Evolutionary conservation across 1,139 yeast genomes (phyloP).

Genomic region (Arxiozyma slooffiae): DNA sequence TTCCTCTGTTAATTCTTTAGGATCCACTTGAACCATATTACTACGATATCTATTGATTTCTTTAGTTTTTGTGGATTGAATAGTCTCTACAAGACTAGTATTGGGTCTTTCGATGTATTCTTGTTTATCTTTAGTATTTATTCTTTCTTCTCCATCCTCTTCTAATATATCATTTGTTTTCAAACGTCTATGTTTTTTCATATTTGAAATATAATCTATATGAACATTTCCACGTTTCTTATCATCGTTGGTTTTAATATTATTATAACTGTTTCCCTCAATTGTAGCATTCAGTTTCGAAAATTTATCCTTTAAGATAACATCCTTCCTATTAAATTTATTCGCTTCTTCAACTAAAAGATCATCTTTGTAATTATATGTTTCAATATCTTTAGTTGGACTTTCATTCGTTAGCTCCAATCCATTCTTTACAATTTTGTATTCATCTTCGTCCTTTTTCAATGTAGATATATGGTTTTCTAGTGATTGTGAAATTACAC

Average conservation of each 20-base stretch:
- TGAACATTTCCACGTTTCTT: too few species aligned
- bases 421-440: background rate
- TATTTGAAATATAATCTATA: background rate
- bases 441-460: background rate
- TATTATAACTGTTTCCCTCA: background rate
- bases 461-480: background rate
- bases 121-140: background rate
- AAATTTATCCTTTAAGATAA: too few species aligned
- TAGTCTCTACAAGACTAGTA: slow-evolving; percentile 22
- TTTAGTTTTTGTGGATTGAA: slow-evolving; percentile 28
- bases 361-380: too few species aligned
- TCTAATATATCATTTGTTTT: background rate
- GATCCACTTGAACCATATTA: slow-evolving; percentile 19
- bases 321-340: background rate
- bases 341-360: background rate
- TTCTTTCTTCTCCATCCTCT: background rate
- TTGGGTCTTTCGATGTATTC: background rate
- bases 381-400: background rate
- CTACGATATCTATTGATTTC: slow-evolving; percentile 25
- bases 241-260: too few species aligned
- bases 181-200: background rate
- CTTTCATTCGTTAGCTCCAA: too few species aligned
- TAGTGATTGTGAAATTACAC: background rate
- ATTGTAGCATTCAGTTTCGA: background rate
- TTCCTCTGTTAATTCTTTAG: slow-evolving; percentile 25